Evolutionary conservation across 2,329 filamentous ascomycete genomes (phyloP), one percentile per base, ranked within the genome.

Genomic region (Coniella lustricola): DNA sequence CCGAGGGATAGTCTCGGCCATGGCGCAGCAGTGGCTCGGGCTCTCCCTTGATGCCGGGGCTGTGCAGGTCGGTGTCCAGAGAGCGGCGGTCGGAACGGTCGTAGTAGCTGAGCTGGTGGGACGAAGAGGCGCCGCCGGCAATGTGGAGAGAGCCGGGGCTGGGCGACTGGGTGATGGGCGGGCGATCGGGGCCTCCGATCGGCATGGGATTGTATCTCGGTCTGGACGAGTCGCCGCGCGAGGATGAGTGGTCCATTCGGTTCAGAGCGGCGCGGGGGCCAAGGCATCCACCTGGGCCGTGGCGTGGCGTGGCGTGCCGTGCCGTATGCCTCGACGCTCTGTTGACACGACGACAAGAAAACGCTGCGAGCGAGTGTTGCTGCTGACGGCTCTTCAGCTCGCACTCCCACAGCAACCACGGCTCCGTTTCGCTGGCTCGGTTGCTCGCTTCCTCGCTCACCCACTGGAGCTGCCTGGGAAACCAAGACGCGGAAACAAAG

Each of bases 151-250:
- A 46, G 22, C 52, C 46, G 9, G 52, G 49, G 32, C 43, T 54
- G 20, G 52, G 49, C 10, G 49, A 53, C 39, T 50, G 50, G 16
- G 47, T 53, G 21, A 53, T 44, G 1, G 50, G 50, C 10, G 50
- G 50, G n/a, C 50, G 50, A 17, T 53, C 50, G 2, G 50, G 50
- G 1, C 50, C 50, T 31, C 50, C 50, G 13, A 53, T 53, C 22
- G 50, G 50, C 47, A 53, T 47, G 12, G 39, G 44, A 36, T 44
- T 53, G 36, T 53, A 53, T 5, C 42, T 42, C 33, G 47, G 48
- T 16, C 43, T 44, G 29, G 48, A 36, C 33, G 39, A 25, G 14
- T 45, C 44, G 29, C 48, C 39, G 17, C 37, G 40, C 18, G 45
- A 17, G 9, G 35, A 42, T 18, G 44, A 20, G 4, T 40, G 46